Evolutionary conservation across 768 basidiomycete species (phyloP), one percentile per base, ranked within the genome.

Genomic region (Gyrodon lividus): DNA sequence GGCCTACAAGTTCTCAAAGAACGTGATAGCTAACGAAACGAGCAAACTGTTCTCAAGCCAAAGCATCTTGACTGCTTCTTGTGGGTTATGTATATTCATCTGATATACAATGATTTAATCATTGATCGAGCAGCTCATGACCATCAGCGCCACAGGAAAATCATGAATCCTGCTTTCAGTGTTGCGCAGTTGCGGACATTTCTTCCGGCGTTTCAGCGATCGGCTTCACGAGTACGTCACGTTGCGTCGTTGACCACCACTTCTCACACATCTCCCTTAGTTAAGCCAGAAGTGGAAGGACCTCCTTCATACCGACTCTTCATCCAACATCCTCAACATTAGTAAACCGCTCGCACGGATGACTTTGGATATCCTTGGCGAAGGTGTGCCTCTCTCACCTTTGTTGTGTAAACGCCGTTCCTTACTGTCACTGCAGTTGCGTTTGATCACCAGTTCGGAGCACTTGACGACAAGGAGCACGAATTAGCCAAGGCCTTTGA

Each of bases 321-420:
- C 44, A 2, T 33, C 62, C 20, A 37, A 56, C 20, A 20, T 54
- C 24, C 17, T 69, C 16, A 57, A 68, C 30, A 24, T 68, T n/a
- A 39, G 33, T 10, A 20, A 44, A 40, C 58, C 59, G 61, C 48
- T 68, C 26, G 54, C 60, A 2, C 48, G 57, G 16, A 45, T 60
- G 47, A 65, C 67, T 7, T 46, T 68, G 17, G 68, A 68, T 48
- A 59, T 60, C 31, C 63, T 68, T n/a, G 66, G 66, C 16, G 61
- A 58, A 51, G 52, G 67, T 68, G 13, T n/a, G 46, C 30, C 20
- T 28, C 17, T 10, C 12, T 17, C 37, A 26, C n/a, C 20, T 33
- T n/a, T 17, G 44, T 10, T 14, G 10, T n/a, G 35, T 6, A 41
- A 31, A 9, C 13, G 23, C 12, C 6, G 16, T 42, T 41, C 28